phyloP scores from a whole-genome alignment of 306 rosid species.

The Amphicarpaea edgeworthii region DNA sequence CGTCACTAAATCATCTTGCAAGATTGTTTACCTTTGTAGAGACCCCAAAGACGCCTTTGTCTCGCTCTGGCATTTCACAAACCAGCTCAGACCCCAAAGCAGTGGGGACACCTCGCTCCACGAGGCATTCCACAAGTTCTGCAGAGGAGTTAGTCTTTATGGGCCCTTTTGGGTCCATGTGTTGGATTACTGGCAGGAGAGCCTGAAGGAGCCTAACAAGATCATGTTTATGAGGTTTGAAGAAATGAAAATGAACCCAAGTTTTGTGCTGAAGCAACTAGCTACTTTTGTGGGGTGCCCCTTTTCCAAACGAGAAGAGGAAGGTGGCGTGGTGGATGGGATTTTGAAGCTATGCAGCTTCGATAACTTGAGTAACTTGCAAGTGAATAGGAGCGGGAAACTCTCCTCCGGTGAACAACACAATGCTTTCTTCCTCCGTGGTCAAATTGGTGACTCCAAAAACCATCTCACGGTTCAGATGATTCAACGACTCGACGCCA shows the following conservation, averaged over 20 bases:
- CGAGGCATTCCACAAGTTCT: neutral
- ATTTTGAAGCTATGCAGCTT: conserved; percentile 5
- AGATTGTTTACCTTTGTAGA: conserved; percentile 12
- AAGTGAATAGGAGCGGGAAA: neutral
- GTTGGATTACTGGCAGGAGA: neutral
- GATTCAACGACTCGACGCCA: neutral
- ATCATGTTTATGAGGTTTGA: conserved; percentile 5
- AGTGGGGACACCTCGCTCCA: neutral
- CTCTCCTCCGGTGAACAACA: neutral
- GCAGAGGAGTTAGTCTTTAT: neutral
- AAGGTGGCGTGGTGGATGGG: neutral
- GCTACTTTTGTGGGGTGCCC: conserved; percentile 2
- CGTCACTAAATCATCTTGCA: neutral
- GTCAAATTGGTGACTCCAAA: conserved; percentile 1
- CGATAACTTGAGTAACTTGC: conserved; percentile 15
- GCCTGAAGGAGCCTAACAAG: neutral
- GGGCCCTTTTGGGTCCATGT: conserved; percentile 11
- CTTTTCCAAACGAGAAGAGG: neutral
- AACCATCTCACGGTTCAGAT: neutral
- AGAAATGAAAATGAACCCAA: neutral
- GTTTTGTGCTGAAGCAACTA: neutral
- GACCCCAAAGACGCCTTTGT: conserved; percentile 32
- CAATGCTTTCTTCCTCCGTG: conserved; percentile 9
- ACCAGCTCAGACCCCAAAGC: neutral
- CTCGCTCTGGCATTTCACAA: conserved; percentile 31